Conservation (phyloP, 2,329 filamentous ascomycete species). For the Grosmannia huntii region DNA sequence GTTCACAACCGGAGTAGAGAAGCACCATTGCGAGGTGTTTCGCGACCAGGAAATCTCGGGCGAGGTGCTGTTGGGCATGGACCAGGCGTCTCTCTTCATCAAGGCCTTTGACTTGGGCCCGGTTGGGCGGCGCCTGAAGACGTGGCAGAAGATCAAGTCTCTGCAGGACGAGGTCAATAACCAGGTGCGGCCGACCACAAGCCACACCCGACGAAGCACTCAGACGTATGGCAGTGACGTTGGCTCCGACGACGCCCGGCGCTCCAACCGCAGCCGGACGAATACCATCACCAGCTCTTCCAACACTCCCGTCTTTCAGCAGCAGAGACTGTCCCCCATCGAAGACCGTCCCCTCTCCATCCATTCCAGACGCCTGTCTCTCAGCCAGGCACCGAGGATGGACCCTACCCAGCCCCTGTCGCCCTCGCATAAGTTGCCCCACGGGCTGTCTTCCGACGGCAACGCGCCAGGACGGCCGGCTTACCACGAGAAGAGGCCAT, state of each 20-base stretch:
- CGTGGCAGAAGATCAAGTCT: slow-evolving; percentile 91
- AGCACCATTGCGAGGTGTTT: slow-evolving; percentile 86
- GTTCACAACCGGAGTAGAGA: slow-evolving; percentile 73
- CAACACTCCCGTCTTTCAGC: slow-evolving; percentile 35
- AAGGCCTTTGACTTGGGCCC: slow-evolving; percentile 91
- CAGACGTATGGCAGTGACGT: slow-evolving; percentile 45
- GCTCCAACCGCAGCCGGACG: slow-evolving; percentile 39
- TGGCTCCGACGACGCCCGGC: slow-evolving; percentile 39
- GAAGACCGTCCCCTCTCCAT: slow-evolving; percentile 33
- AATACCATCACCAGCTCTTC: slow-evolving; percentile 40
- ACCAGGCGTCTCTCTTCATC: slow-evolving; percentile 87
- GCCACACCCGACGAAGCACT: slow-evolving; percentile 32
- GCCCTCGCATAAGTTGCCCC: slow-evolving; percentile 25
- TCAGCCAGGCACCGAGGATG: slow-evolving; percentile 35
- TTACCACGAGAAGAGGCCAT: slow-evolving; percentile 49
- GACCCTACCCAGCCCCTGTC: slow-evolving; percentile 28
- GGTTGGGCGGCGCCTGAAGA: slow-evolving; percentile 78
- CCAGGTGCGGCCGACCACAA: slow-evolving; percentile 21
- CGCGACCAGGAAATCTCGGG: slow-evolving; percentile 91
- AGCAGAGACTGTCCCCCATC: slow-evolving; percentile 25
- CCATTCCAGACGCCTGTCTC: slow-evolving; percentile 35
- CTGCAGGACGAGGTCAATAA: slow-evolving; percentile 77
- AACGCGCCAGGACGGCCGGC: slow-evolving; percentile 19
- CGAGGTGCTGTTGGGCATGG: slow-evolving; percentile 86
- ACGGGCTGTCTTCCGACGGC: slow-evolving; percentile 23